Conservation (phyloP, 768 basidiomycete species). For the Rhizopogon vulgaris region DNA sequence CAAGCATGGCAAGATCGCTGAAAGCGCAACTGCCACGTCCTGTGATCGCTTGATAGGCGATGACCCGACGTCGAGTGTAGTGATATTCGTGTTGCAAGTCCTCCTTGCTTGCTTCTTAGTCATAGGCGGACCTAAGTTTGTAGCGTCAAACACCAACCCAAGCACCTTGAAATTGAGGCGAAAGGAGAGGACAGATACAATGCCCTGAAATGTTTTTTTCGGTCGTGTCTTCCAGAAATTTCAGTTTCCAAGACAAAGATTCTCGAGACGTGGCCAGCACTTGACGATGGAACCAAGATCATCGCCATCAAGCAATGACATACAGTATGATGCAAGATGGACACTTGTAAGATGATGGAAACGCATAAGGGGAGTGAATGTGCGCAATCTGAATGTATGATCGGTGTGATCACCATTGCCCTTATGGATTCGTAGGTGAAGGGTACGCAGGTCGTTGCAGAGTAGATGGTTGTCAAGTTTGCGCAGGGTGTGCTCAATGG, state of each 20-base stretch:
- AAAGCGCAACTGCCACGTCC: neutral
- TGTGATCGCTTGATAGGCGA: neutral
- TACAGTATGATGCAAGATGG: neutral
- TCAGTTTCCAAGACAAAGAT: neutral
- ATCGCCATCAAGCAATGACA: neutral
- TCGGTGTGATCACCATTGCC: neutral
- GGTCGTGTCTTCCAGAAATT: neutral
- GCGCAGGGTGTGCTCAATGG: neutral
- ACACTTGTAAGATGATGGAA: neutral
- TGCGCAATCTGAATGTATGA: neutral
- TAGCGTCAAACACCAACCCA: neutral
- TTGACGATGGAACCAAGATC: too few relatives aligned
- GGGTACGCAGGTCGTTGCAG: neutral
- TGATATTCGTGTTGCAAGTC: neutral
- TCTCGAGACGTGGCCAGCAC: too few relatives aligned
- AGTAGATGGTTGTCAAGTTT: neutral
- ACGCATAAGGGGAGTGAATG: neutral
- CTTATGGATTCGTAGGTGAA: neutral
- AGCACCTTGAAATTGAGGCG: neutral
- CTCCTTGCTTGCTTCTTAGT: neutral
- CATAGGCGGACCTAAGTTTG: neutral
- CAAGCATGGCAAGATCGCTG: neutral
- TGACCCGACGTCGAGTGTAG: neutral
- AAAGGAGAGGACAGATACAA: neutral
- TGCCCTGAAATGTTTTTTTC: neutral